A percentile compares a stretch with the other conserved stretches of the same genome.
phyloP scores from a whole-genome alignment of 768 basidiomycete genomes.

The Kwoniella newhampshirensis region DNA sequence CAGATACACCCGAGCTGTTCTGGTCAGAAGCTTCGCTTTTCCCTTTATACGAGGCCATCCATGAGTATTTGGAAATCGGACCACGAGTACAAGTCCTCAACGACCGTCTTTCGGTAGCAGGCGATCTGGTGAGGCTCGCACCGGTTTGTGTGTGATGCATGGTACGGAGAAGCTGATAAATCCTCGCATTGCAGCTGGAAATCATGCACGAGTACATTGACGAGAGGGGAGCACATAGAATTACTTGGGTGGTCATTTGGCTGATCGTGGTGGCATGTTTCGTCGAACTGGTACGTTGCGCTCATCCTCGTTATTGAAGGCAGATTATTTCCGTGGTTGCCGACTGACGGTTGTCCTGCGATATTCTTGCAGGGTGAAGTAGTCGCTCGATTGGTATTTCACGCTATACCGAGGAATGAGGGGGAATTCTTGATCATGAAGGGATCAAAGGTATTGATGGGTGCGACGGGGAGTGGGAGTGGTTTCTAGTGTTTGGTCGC shows the following conservation, averaged over 20 bases:
- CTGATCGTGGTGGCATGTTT: slow-evolving; percentile 83
- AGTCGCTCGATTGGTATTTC: slow-evolving; percentile 46
- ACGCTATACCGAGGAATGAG: slow-evolving; percentile 32
- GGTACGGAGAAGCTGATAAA: neutral
- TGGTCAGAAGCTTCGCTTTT: slow-evolving; percentile 91
- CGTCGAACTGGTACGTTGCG: slow-evolving; percentile 74
- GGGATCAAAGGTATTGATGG: slow-evolving; percentile 16
- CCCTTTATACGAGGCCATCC: slow-evolving; percentile 83
- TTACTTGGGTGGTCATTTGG: slow-evolving; percentile 83
- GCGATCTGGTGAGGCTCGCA: slow-evolving; percentile 73
- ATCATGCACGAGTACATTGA: slow-evolving; percentile 93
- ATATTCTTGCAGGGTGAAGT: slow-evolving; percentile 44
- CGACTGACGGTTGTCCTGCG: too few relatives aligned
- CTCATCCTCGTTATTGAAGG: too few relatives aligned
- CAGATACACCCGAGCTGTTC: slow-evolving; percentile 86
- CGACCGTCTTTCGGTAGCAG: slow-evolving; percentile 80
- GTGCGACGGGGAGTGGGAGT: neutral
- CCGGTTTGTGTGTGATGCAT: neutral
- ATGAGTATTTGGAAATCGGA: slow-evolving; percentile 92
- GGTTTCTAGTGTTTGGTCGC: too few relatives aligned
- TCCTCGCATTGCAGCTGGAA: slow-evolving; percentile 67
- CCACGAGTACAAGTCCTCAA: slow-evolving; percentile 79
- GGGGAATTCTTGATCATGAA: slow-evolving; percentile 39
- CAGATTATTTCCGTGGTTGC: too few relatives aligned
- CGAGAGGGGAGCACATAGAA: slow-evolving; percentile 81